Conservation (phyloP, 805 yeast species). For the Starmera amethionina region DNA sequence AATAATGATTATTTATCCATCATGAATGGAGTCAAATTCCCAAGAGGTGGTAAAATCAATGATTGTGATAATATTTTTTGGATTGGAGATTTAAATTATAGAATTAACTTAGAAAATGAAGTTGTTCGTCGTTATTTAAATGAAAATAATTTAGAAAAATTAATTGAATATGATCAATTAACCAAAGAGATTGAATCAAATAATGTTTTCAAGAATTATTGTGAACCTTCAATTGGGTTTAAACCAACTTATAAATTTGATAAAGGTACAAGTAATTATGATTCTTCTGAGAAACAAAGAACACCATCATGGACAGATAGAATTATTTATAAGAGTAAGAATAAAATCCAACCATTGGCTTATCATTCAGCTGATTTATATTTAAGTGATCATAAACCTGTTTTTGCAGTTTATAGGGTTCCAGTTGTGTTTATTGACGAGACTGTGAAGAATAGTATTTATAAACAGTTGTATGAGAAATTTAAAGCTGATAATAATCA, state of each 20-base stretch:
- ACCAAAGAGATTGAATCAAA: constrained; percentile 62
- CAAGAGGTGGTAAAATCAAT: constrained; percentile 63
- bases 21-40: constrained; percentile 64
- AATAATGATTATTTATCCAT: constrained; percentile 76
- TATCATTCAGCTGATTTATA: constrained; percentile 58
- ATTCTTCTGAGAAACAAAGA: constrained; percentile 84
- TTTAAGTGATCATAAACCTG: constrained; percentile 90
- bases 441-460: constrained; percentile 40
- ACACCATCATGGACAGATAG: constrained; percentile 97
- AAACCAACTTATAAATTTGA: constrained; percentile 91
- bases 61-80: constrained; percentile 86
- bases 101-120: constrained; percentile 65
- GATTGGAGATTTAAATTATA: constrained; percentile 91
- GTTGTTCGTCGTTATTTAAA: constrained; percentile 52
- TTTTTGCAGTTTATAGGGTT: constrained; percentile 67
- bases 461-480: constrained; percentile 48
- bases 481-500: constrained; percentile 29
- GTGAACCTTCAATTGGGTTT: constrained; percentile 69
- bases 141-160: constrained; percentile 31
- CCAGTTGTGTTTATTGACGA: constrained; percentile 64
- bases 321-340: constrained; percentile 54
- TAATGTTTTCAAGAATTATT: constrained; percentile 64
- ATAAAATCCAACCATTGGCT: constrained; percentile 43
- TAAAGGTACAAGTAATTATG: constrained; percentile 71
- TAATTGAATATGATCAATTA: constrained; percentile 73